Conservation (phyloP, 306 rosid genomes). For the Inga leiocalycina region DNA sequence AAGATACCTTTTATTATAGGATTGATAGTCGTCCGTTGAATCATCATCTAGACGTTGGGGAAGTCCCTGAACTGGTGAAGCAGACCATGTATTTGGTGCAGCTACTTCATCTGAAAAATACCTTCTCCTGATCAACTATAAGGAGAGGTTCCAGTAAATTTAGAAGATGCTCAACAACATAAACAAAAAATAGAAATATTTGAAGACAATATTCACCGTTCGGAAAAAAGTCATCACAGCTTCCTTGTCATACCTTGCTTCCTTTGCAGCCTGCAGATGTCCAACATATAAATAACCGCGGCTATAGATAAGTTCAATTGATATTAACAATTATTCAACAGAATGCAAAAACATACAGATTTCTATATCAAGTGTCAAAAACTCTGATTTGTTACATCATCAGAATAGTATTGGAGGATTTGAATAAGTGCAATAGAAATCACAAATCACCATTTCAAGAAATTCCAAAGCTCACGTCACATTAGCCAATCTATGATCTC, state of each 20-base stretch:
- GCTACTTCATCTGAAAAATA: conserved; percentile 87
- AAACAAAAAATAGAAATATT: conserved; percentile 9
- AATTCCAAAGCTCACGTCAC: conserved; percentile 18
- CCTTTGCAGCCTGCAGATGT: conserved; percentile 84
- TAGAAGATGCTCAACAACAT: conserved; percentile 29
- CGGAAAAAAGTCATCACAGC: conserved; percentile 85
- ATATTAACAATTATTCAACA: conserved; percentile 23
- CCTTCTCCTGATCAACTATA: conserved; percentile 89
- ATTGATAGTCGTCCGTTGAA: conserved; percentile 58
- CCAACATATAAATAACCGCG: conserved; percentile 32
- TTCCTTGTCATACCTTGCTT: conserved; percentile 95
- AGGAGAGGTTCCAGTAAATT: conserved; percentile 36
- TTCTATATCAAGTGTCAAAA: conserved; percentile 8
- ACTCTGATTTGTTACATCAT: conserved; percentile 16
- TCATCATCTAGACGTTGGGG: conserved; percentile 72
- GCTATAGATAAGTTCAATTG: not conserved
- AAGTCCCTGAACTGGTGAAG: conserved; percentile 60
- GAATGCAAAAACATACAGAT: conserved; percentile 14
- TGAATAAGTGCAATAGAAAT: conserved; percentile 13
- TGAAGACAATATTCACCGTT: conserved; percentile 59
- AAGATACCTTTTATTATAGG: conserved; percentile 63
- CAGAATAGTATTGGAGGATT: not conserved
- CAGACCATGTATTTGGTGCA: conserved; percentile 67
- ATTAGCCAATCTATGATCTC: conserved; percentile 21
- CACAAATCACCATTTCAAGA: conserved; percentile 11